phyloP scores from a whole-genome alignment of 352 stramenopile species.

The Phytophthora constricta region DNA sequence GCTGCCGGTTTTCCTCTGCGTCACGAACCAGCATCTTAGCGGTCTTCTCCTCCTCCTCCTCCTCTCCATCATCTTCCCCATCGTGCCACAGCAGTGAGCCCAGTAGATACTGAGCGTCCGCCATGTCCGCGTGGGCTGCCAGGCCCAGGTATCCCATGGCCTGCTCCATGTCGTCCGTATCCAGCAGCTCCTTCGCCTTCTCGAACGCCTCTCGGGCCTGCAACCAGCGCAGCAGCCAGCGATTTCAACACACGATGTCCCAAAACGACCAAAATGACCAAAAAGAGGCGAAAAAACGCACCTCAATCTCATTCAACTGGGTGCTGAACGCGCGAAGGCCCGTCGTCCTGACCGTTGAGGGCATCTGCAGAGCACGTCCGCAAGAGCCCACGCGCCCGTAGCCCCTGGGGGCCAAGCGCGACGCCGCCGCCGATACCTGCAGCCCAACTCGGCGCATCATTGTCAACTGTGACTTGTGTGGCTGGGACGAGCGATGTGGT shows the following conservation, averaged over 20 bases:
- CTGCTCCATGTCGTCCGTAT: conserved; percentile 55
- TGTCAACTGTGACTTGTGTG: conserved; percentile 22
- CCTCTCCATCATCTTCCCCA: conserved; percentile 48
- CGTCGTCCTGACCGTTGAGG: not conserved
- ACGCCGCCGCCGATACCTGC: conserved; percentile 18
- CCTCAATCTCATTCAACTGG: conserved; percentile 35
- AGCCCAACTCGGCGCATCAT: conserved; percentile 33
- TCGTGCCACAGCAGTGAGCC: conserved; percentile 65
- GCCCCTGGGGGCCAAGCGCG: conserved; percentile 6
- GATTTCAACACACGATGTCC: not conserved
- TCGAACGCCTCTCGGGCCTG: conserved; percentile 58
- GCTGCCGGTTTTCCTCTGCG: conserved; percentile 73
- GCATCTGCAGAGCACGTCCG: conserved; percentile 6
- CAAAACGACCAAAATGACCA: not conserved
- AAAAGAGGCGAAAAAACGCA: conserved; percentile 16
- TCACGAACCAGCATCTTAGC: conserved; percentile 64
- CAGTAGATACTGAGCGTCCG: conserved; percentile 80
- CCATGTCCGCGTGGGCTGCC: conserved; percentile 67
- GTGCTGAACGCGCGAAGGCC: conserved; percentile 32
- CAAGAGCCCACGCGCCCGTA: not conserved
- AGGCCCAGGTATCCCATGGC: conserved; percentile 70
- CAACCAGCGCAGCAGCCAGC: conserved; percentile 3
- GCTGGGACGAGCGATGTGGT: conserved; percentile 16
- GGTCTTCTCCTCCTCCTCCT: conserved; percentile 37
- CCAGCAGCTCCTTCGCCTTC: conserved; percentile 66